A percentile compares a stretch with the other conserved stretches of the same genome.
These are phyloP conservation scores for Misopates orontium DNA, from an alignment of 257 asterid genomes.

Conservation along the genomic window DNA sequence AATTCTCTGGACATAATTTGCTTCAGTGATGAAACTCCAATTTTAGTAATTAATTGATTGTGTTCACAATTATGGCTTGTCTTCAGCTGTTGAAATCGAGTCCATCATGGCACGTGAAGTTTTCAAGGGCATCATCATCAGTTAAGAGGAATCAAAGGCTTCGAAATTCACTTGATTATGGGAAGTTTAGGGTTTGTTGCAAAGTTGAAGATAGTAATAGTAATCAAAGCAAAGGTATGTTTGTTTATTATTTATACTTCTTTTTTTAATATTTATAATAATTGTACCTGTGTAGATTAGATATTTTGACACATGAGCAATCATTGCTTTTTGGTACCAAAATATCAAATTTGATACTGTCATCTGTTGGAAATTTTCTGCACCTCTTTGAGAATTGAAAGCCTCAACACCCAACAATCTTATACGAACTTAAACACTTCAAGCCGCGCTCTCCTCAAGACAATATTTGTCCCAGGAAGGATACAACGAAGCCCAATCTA, in stretches of 20 bases:
- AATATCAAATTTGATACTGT: too few relatives aligned
- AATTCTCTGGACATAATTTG: constrained; percentile 15
- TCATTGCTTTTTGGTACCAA: too few relatives aligned
- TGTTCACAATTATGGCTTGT: constrained; percentile 48
- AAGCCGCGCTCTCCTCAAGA: too few relatives aligned
- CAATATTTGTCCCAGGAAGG: too few relatives aligned
- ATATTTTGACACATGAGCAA: too few relatives aligned
- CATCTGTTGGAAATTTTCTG: too few relatives aligned
- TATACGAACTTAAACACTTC: too few relatives aligned
- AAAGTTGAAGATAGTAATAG: constrained; percentile 46
- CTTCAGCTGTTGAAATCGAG: constrained; percentile 59
- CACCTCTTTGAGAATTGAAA: too few relatives aligned
- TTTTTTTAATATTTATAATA: background rate
- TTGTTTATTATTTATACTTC: background rate
- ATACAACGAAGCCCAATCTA: too few relatives aligned
- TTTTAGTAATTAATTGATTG: constrained; percentile 6
- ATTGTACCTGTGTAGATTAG: background rate
- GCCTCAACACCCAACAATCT: too few relatives aligned
- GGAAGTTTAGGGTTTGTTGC: constrained; percentile 52
- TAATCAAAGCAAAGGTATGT: constrained; percentile 56
- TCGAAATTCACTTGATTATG: constrained; percentile 30
- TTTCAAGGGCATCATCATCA: constrained; percentile 30
- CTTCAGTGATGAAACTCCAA: constrained; percentile 15
- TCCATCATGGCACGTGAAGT: constrained; percentile 40
- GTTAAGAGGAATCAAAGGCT: constrained; percentile 32